Base-by-base conservation (phyloP, 805 yeast species). In the Spathaspora gorwiae region DNA sequence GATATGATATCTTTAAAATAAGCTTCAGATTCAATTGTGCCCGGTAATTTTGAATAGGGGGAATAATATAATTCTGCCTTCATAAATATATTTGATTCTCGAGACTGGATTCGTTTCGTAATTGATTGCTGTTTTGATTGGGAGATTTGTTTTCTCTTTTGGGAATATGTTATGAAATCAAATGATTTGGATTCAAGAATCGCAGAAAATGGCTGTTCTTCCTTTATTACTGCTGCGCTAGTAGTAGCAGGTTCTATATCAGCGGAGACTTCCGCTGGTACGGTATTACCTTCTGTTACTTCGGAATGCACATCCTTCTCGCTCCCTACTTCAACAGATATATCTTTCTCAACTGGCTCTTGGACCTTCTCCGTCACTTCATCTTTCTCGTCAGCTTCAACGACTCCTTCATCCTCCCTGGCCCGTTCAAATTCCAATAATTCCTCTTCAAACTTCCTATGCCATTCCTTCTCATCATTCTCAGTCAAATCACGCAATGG, bases 401-500 rank as follows among this genome's bases (percentile, higher is more conserved):
- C 35, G 6, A 35, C 43, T 29, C 12, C 9, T 3, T 3, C 12
- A 9, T 32, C 35, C 37, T 46, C 54, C 26, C 42, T 47, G n/a
- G 45, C 53, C 45, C 46, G 37, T 26, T 44, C 41, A 39, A 39
- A 39, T 11, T 30, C 51, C 26, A 42, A 47, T 15, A 67, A 44
- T 26, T 62, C 61, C 8, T 43, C 44, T 46, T 67, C 72, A 40
- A 67, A 56, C 10, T 49, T 54, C 40, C 45, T 42, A 24, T 48
- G 54, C 72, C 66, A 62, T 41, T 58, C 53, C 36, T 51, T 49
- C 26, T 62, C 66, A 59, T 66, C 68, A 26, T 65, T 68, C 35
- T 68, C 75, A 11, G 77, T 72, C 47, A 87, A 70, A 42, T 78
- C 72, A 48, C 84, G 79, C 40, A 92, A 63, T 0, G 97, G 95